Base-by-base conservation (phyloP, 768 basidiomycete species). In the Lepiota brunneoincarnata region DNA sequence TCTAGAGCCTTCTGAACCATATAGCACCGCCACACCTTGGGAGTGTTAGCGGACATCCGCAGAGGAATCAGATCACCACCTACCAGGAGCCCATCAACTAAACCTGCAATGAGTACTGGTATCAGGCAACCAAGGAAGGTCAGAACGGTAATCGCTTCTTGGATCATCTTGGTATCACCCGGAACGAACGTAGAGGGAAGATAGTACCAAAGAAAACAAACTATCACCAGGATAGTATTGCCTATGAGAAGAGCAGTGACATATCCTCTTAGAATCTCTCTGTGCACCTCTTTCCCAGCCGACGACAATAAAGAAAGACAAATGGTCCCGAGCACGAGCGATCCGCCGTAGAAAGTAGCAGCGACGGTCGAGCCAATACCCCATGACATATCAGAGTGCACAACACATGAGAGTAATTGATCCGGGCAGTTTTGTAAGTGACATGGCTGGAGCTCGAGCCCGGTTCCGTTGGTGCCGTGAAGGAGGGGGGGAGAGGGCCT, bases 31-130 rank as follows among this genome's bases (percentile, higher is more conserved):
- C 44, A 45, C 12, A 31, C 21, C 44, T 45, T 40, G 6, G 5
- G 11, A 1, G 14, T 12, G 15, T 6, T 4, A 34, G 2, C 4
- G 6, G 17, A 10, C 10, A 17, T 31, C 7, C 31, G 2, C 11
- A 2, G 31, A 9, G 31, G 3, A 34, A 7, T 3, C 11, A 2
- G 9, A 10, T 3, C 37, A 39, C n/a, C n/a, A n/a, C 49, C 9
- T 31, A 43, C 49, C 31, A 51, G 40, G 35, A 51, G 31, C 15
- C 49, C 40, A 31, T 51, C 49, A 14, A 40, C 35, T 17, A 51
- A 15, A 18, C 39, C 18, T 12, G 34, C 10, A 11, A 51, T 31
- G 18, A 51, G 4, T 10, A 42, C 28, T 3, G 23, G 36, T 14
- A 34, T 7, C n/a, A 34, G 18, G n/a, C 31, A 31, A 9, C 31